Evolutionary conservation across 495 filamentous ascomycete genomes (phyloP), one percentile per base, ranked within the genome.

Genomic region (Penicillium robsamsonii): DNA sequence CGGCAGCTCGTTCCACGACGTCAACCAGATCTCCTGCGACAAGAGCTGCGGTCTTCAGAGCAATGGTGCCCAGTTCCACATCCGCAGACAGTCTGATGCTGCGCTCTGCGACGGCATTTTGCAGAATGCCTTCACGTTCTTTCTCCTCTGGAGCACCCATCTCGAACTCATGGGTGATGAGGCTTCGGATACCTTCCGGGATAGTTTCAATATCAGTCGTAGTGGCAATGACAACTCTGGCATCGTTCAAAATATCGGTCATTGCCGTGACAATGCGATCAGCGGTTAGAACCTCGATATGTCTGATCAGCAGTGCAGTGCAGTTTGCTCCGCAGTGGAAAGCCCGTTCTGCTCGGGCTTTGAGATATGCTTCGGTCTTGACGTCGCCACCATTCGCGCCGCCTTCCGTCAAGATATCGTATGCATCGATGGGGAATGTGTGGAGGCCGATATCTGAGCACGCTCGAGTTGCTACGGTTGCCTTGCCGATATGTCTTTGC

Each of bases 101-200:
- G 33, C 85, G 81, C 47, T 91, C 87, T 44, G 87, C 81, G 33
- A 97, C 78, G 29, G 96, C 87, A 58, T 85, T 84, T 22, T 81
- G 79, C 5, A 98, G 72, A 38, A 96, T 89, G 12, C 89, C 92
- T 74, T 96, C 91, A 67, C 94, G 79, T 67, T 97, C 95, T 17
- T 84, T 86, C 67, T 98, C 94, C 63, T 97, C 92, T 0, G 94
- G 94, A 0, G 94, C 95, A 53, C 77, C 82, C 79, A 97, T 88
- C 70, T 97, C 95, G 46, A 98, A 82, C 70, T 98, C 94, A 56
- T 98, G 95, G 0, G 90, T 96, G 70, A 98, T 97, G 15, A 97
- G 79, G 20, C 89, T 89, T 37, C 94, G 82, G 18, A 97, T 85
- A 5, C 88, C 90, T 57, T 97, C 92, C 0, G 91, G 87, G 7